Evolutionary conservation across 1,284 basidiomycete genomes (phyloP).

Genomic region (Laetiporus sulphureus): DNA sequence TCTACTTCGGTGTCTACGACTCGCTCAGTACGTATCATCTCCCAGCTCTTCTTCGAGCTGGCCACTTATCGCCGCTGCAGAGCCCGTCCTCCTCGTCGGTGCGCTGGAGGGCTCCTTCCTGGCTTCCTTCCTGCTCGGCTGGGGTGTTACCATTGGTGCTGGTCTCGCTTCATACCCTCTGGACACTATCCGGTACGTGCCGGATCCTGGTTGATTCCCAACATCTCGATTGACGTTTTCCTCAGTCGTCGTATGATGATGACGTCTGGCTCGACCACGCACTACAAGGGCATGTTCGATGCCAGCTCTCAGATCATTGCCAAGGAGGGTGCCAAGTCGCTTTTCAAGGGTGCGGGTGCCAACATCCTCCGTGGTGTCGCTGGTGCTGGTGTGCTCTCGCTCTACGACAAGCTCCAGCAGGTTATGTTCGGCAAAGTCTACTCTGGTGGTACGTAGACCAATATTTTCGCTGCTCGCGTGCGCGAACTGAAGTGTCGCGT

Average conservation of each 20-base stretch:
- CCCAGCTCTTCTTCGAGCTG: constrained; percentile 8
- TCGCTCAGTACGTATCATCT: constrained; percentile 67
- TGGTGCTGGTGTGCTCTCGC: constrained; percentile 93
- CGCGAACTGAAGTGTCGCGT: too few relatives aligned
- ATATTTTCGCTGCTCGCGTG: too few relatives aligned
- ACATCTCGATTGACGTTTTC: constrained; percentile 14
- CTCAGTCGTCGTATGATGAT: constrained; percentile 93
- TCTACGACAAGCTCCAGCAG: constrained; percentile 91
- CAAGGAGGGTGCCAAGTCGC: constrained; percentile 86
- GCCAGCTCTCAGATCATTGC: constrained; percentile 79
- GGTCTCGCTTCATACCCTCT: constrained; percentile 95
- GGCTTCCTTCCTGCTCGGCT: constrained; percentile 86
- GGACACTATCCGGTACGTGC: constrained; percentile 80
- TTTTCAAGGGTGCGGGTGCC: constrained; percentile 96
- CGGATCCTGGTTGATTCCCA: not conserved
- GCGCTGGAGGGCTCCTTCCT: constrained; percentile 86
- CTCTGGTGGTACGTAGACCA: constrained; percentile 52
- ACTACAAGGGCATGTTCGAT: constrained; percentile 93
- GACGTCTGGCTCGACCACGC: constrained; percentile 79
- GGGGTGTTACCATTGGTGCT: constrained; percentile 93
- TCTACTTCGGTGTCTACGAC: constrained; percentile 94
- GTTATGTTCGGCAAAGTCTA: constrained; percentile 95
- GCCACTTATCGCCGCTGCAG: constrained; percentile 31
- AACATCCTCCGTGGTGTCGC: constrained; percentile 98
- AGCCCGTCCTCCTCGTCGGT: constrained; percentile 88